These are phyloP conservation scores for Multifurca ochricompacta DNA, from an alignment of 768 basidiomycete genomes.

Conservation along the genomic window DNA sequence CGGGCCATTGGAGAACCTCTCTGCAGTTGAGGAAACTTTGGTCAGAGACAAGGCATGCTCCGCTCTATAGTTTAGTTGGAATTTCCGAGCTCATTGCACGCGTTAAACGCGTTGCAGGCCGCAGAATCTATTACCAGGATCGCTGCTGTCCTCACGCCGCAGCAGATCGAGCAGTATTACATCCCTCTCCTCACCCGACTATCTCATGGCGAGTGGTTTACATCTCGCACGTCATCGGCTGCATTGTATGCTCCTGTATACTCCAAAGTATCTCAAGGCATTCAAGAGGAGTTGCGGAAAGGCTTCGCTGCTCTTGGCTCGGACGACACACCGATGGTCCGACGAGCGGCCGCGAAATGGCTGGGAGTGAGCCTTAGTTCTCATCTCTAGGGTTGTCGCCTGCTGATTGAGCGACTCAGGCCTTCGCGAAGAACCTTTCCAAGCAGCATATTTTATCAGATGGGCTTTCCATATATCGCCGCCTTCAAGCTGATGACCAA, in stretches of 20 bases:
- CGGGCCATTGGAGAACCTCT: conserved; percentile 90
- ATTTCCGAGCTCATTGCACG: conserved; percentile 7
- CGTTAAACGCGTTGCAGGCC: conserved; percentile 46
- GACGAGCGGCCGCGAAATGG: conserved; percentile 93
- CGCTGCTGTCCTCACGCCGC: conserved; percentile 62
- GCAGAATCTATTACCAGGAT: conserved; percentile 94
- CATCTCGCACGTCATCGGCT: conserved; percentile 91
- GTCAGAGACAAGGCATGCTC: conserved; percentile 87
- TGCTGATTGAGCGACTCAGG: conserved; percentile 35
- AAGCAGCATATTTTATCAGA: conserved; percentile 79
- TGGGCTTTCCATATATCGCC: conserved; percentile 85
- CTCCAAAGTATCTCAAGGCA: conserved; percentile 56
- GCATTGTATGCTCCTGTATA: conserved; percentile 91
- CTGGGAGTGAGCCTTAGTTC: conserved; percentile 64
- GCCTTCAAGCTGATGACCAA: conserved; percentile 92
- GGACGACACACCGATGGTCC: conserved; percentile 98
- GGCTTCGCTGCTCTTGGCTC: conserved; percentile 73
- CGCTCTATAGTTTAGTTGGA: neutral
- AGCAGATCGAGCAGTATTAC: conserved; percentile 83
- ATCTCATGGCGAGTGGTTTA: conserved; percentile 96
- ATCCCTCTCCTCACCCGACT: conserved; percentile 87
- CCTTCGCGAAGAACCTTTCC: conserved; percentile 70
- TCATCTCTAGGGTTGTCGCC: neutral
- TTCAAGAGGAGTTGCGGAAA: conserved; percentile 85
- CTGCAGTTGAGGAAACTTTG: conserved; percentile 94